Conservation (phyloP, 2,329 filamentous ascomycete genomes). For the Epichloe bromicola region DNA sequence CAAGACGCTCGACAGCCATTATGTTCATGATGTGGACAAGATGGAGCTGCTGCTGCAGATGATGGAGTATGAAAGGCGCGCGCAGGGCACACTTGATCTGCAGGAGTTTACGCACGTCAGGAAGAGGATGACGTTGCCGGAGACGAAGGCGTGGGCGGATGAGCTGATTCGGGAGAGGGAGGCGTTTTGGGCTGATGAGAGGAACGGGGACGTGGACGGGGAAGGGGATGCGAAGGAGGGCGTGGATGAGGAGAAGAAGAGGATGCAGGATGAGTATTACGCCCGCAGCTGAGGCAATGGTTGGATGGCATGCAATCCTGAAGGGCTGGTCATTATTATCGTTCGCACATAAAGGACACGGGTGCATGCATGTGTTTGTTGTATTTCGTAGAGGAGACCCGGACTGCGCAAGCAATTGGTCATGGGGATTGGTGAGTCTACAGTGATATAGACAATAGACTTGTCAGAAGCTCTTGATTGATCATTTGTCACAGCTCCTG, state of each 20-base stretch:
- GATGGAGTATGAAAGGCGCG: constrained; percentile 80
- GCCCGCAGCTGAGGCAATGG: constrained; percentile 10
- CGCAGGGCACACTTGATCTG: constrained; percentile 55
- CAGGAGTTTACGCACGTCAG: constrained; percentile 79
- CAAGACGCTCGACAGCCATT: constrained; percentile 69
- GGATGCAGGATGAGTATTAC: constrained; percentile 40
- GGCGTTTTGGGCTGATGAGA: constrained; percentile 51
- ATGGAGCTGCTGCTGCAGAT: constrained; percentile 90
- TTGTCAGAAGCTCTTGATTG: too few relatives aligned
- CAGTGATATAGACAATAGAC: too few relatives aligned
- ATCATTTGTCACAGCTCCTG: too few relatives aligned
- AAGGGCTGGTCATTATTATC: too few relatives aligned
- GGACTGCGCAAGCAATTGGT: constrained; percentile 3
- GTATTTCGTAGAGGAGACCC: not conserved
- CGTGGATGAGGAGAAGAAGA: constrained; percentile 22
- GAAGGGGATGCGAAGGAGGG: constrained; percentile 20
- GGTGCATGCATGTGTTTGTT: too few relatives aligned
- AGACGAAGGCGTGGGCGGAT: constrained; percentile 68
- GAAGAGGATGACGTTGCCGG: constrained; percentile 56
- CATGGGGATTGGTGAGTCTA: not conserved
- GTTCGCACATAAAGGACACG: too few relatives aligned
- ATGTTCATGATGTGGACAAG: constrained; percentile 96
- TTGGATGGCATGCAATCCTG: too few relatives aligned
- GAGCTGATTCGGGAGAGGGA: constrained; percentile 66
- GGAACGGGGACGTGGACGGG: constrained; percentile 33